phyloP scores from a whole-genome alignment of 1,284 basidiomycete species.

The Cryptococcus floricola region DNA sequence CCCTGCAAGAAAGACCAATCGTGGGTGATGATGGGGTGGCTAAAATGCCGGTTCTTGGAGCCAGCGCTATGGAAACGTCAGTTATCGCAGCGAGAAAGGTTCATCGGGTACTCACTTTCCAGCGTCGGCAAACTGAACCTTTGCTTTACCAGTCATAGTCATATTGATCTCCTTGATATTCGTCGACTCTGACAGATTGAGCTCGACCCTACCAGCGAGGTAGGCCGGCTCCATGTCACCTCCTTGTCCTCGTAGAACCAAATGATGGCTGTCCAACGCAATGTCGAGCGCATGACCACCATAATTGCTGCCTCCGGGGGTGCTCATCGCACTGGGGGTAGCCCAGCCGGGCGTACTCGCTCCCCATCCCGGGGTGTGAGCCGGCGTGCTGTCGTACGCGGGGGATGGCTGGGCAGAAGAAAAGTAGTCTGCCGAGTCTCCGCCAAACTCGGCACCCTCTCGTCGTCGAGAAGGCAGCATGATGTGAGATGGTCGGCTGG shows the following conservation, averaged over 20 bases:
- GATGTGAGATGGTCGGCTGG: conserved; percentile 14
- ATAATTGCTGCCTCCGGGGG: conserved; percentile 24
- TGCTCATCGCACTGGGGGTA: conserved; percentile 13
- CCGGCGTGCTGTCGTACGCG: conserved; percentile 1
- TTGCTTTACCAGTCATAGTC: conserved; percentile 75
- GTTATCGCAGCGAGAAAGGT: neutral
- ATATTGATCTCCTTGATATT: conserved; percentile 82
- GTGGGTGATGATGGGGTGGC: conserved; percentile 68
- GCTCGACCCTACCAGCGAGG: conserved; percentile 63
- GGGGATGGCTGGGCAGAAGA: conserved; percentile 1
- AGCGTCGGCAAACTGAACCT: conserved; percentile 60
- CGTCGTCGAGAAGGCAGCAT: conserved; percentile 7
- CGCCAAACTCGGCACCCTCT: conserved; percentile 11
- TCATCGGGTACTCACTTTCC: conserved; percentile 59
- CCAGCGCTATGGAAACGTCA: conserved; percentile 20
- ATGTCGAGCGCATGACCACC: conserved; percentile 59
- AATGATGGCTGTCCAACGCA: conserved; percentile 62
- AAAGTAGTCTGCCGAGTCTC: conserved; percentile 23
- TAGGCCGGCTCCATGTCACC: conserved; percentile 73
- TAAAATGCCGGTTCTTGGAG: conserved; percentile 51
- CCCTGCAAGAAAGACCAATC: conserved; percentile 67
- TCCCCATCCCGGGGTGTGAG: neutral
- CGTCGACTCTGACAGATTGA: conserved; percentile 73
- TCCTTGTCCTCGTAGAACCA: conserved; percentile 73
- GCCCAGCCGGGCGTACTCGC: conserved; percentile 2